Evolutionary conservation across 208 protist genomes (phyloP).

Genomic region (Leishmania aethiopica): DNA sequence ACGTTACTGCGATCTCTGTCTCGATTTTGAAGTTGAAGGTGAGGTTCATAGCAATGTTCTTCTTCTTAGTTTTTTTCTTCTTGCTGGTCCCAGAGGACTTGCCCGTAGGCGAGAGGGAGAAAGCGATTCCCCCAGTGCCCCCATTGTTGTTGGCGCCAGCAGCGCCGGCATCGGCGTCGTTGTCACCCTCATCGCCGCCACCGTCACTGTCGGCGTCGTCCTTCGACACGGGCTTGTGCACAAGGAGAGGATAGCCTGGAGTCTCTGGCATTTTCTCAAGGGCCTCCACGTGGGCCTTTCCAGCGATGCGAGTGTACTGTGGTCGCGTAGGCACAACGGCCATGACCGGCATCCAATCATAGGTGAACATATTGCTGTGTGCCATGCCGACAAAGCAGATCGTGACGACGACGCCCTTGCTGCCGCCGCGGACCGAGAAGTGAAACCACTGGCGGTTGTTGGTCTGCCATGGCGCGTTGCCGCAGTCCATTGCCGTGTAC

Average conservation of each 20-base stretch:
- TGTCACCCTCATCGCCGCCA: conserved; percentile 36
- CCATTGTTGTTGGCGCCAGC: neutral
- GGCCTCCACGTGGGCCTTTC: conserved; percentile 59
- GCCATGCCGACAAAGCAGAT: conserved; percentile 85
- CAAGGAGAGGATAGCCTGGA: conserved; percentile 73
- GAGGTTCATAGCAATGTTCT: conserved; percentile 77
- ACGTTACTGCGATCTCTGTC: conserved; percentile 41
- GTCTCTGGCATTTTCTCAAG: conserved; percentile 79
- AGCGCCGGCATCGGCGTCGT: conserved; percentile 16
- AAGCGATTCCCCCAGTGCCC: conserved; percentile 22
- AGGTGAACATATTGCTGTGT: conserved; percentile 88
- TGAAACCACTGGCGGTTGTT: conserved; percentile 94
- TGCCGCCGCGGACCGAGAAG: conserved; percentile 85
- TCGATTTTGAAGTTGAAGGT: conserved; percentile 84
- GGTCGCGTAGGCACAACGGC: conserved; percentile 54
- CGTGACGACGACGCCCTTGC: conserved; percentile 52
- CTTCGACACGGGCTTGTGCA: conserved; percentile 36
- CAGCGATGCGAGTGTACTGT: conserved; percentile 67
- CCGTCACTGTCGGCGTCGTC: conserved; percentile 31
- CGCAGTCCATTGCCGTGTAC: conserved; percentile 87
- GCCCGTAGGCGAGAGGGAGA: conserved; percentile 23
- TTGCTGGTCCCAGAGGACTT: conserved; percentile 29
- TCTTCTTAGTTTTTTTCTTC: conserved; percentile 60
- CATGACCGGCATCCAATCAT: conserved; percentile 84
- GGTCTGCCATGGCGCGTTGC: conserved; percentile 77